A percentile compares a stretch with the other conserved stretches of the same genome.
These are phyloP conservation scores for Asterella californica DNA, from an alignment of 225 moss, liverwort and hornwort genomes.

Conservation along the genomic window DNA sequence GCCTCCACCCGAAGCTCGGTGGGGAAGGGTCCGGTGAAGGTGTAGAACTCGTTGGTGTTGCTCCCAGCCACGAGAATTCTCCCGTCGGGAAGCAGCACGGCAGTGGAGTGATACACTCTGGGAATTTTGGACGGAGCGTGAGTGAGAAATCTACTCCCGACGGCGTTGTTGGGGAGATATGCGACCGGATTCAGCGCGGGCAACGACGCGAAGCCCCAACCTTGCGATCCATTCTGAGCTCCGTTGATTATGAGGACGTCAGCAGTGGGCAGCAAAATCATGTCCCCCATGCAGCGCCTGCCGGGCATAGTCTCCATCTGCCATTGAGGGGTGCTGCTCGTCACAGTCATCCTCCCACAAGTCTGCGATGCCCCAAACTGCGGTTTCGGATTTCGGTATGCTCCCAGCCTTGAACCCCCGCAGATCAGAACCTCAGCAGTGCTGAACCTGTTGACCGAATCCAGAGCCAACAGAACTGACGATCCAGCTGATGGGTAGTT, in stretches of 20 bases:
- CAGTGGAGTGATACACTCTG: conserved; percentile 69
- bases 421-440: conserved; percentile 61
- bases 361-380: conserved; percentile 33
- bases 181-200: conserved; percentile 44
- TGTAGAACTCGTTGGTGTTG: conserved; percentile 68
- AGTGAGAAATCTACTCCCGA: conserved; percentile 29
- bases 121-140: conserved; percentile 39
- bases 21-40: conserved; percentile 29
- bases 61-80: conserved; percentile 73
- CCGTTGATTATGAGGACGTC: conserved; percentile 70
- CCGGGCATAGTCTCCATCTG: conserved; percentile 69
- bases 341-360: conserved; percentile 55
- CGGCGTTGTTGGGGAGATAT: conserved; percentile 30
- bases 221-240: conserved; percentile 54
- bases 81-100: conserved; percentile 69
- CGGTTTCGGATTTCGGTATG: conserved; percentile 3
- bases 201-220: conserved; percentile 48
- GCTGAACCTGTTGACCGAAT: conserved; percentile 10
- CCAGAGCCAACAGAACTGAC: conserved; percentile 62
- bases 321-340: conserved; percentile 41
- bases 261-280: conserved; percentile 58
- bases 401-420: conserved; percentile 59
- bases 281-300: conserved; percentile 62
- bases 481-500: conserved; percentile 73
- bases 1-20: conserved; percentile 46